A percentile compares a stretch with the other conserved stretches of the same genome.
Evolutionary conservation across 768 basidiomycete species (phyloP).

Genomic region (Podaxis sp.): DNA sequence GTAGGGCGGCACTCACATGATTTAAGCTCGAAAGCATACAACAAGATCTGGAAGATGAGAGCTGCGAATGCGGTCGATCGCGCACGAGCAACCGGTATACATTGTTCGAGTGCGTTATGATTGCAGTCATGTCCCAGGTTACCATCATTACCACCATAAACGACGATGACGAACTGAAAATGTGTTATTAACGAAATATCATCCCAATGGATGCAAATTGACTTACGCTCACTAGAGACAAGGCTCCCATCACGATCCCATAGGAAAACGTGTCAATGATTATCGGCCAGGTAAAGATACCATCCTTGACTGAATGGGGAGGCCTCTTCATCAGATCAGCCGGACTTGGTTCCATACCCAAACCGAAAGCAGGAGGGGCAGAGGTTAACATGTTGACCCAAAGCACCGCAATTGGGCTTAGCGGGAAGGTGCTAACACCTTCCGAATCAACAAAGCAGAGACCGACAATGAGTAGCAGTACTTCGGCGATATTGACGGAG

Average conservation of each 20-base stretch:
- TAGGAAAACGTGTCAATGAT: slow-evolving; percentile 38
- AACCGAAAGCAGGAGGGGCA: slow-evolving; percentile 55
- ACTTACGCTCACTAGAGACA: slow-evolving; percentile 33
- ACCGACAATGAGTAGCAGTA: slow-evolving; percentile 53
- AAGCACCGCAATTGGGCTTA: slow-evolving; percentile 52
- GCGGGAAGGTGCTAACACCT: slow-evolving; percentile 52
- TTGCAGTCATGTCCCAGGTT: slow-evolving; percentile 34
- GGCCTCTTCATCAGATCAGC: slow-evolving; percentile 49
- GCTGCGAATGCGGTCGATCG: slow-evolving; percentile 38
- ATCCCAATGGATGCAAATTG: neutral
- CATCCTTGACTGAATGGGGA: slow-evolving; percentile 37
- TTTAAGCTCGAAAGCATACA: slow-evolving; percentile 37
- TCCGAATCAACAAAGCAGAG: slow-evolving; percentile 53
- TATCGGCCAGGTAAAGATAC: slow-evolving; percentile 38
- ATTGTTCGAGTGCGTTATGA: slow-evolving; percentile 20
- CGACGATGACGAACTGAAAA: slow-evolving; percentile 35
- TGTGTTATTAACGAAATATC: neutral
- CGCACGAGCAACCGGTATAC: slow-evolving; percentile 34
- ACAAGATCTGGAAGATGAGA: slow-evolving; percentile 36
- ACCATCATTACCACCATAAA: slow-evolving; percentile 33
- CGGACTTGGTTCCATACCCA: slow-evolving; percentile 52
- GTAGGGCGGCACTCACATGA: slow-evolving; percentile 28
- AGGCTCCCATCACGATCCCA: slow-evolving; percentile 37
- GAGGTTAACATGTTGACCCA: slow-evolving; percentile 53
- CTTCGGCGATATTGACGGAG: slow-evolving; percentile 54